A percentile compares a stretch with the other conserved stretches of the same genome.
Evolutionary conservation across 306 rosid species (phyloP).

Genomic region (Elaeagnus macrophylla): DNA sequence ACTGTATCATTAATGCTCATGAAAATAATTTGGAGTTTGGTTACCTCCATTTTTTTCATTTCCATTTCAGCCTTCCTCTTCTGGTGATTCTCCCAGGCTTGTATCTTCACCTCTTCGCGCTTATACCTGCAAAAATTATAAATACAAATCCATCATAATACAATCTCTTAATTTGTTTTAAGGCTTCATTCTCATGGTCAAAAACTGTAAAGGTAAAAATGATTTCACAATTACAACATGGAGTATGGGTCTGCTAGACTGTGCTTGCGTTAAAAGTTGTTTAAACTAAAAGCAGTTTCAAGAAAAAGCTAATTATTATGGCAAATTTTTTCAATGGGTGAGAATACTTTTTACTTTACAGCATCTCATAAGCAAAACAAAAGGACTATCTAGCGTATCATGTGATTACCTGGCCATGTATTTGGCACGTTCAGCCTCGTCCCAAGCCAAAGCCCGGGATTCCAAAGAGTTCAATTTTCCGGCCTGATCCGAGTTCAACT

Average conservation of each 20-base stretch:
- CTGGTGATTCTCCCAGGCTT: conserved; percentile 93
- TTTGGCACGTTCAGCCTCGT: conserved; percentile 92
- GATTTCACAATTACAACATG: too few relatives aligned
- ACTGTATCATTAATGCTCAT: too few relatives aligned
- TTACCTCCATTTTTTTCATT: conserved; percentile 91
- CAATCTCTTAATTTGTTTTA: neutral
- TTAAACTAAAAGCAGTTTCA: too few relatives aligned
- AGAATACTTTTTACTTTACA: too few relatives aligned
- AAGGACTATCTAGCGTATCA: neutral
- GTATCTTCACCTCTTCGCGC: conserved; percentile 92
- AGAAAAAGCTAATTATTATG: too few relatives aligned
- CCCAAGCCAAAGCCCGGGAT: conserved; percentile 85
- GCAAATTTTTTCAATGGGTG: too few relatives aligned
- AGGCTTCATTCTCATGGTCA: too few relatives aligned
- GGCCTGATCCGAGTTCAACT: conserved; percentile 38
- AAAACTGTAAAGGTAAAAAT: too few relatives aligned
- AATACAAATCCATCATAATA: conserved; percentile 9
- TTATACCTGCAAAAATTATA: conserved; percentile 48
- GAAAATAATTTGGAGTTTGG: conserved; percentile 4
- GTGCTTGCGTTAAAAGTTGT: too few relatives aligned
- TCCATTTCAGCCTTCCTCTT: conserved; percentile 93
- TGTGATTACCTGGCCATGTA: conserved; percentile 65
- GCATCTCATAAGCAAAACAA: too few relatives aligned
- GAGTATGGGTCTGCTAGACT: too few relatives aligned
- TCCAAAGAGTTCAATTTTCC: conserved; percentile 51